These are phyloP conservation scores for Volutella citrinella DNA, from an alignment of 2,329 filamentous ascomycete genomes.

Conservation along the genomic window DNA sequence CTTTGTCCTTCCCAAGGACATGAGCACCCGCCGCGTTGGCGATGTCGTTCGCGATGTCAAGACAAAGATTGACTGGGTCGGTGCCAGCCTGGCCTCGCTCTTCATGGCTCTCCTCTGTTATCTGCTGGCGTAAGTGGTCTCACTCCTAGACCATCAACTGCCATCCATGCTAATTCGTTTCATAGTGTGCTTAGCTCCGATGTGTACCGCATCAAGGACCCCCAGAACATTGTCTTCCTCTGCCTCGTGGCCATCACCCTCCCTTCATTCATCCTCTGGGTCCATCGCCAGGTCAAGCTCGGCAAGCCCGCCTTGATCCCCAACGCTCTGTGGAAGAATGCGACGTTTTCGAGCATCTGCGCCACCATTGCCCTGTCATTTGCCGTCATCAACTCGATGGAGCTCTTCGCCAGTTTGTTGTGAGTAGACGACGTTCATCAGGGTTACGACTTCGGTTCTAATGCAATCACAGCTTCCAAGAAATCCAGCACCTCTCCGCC, in stretches of 20 bases:
- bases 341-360: conserved; percentile 49
- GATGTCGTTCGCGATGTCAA: conserved; percentile 8
- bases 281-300: conserved; percentile 40
- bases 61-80: conserved; percentile 10
- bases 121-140: conserved; percentile 11
- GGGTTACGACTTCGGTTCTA: no score
- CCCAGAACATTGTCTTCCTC: conserved; percentile 35
- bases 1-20: conserved; percentile 29
- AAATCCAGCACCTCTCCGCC: conserved; percentile 43
- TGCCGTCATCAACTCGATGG: no score
- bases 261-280: conserved; percentile 48
- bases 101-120: conserved; percentile 11
- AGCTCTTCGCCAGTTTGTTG: no score
- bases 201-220: no score
- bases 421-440: no score
- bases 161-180: no score
- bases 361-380: no score
- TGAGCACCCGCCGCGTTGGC: conserved; percentile 18
- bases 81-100: conserved; percentile 7
- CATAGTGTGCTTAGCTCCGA: no score
- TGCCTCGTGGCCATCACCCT: conserved; percentile 36
- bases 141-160: no score
- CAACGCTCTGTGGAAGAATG: conserved; percentile 55
- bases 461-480: conserved; percentile 46
- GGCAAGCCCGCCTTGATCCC: conserved; percentile 53